These are phyloP conservation scores for Typha latifolia DNA, from an alignment of 176 grass and related monocot species.

Conservation along the genomic window DNA sequence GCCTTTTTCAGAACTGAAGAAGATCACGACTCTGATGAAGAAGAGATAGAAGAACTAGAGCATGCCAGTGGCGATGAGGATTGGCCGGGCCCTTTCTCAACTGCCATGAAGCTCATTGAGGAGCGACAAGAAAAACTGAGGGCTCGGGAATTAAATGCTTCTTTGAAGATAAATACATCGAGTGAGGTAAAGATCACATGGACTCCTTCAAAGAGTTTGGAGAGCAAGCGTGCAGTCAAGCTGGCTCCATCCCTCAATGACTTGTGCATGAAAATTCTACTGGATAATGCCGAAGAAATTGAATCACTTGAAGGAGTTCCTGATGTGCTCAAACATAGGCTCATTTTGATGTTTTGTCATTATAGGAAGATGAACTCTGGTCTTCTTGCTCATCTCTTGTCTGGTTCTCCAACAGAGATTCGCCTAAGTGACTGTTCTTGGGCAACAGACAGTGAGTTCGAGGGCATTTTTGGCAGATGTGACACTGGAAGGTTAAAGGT, in stretches of 20 bases:
- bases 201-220: conserved; percentile 44
- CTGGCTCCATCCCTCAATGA: conserved; percentile 39
- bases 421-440: conserved; percentile 77
- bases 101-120: conserved; percentile 63
- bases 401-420: conserved; percentile 40
- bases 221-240: background rate
- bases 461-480: conserved; percentile 48
- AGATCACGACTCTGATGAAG: conserved; percentile 32
- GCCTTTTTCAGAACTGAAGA: conserved; percentile 73
- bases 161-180: conserved; percentile 18
- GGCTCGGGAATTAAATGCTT: conserved; percentile 43
- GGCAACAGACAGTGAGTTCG: conserved; percentile 58
- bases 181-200: conserved; percentile 39
- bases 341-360: conserved; percentile 46
- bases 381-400: conserved; percentile 50
- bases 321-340: conserved; percentile 49
- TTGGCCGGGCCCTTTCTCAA: conserved; percentile 84
- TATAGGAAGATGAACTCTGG: conserved; percentile 68
- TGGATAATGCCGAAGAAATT: conserved; percentile 58
- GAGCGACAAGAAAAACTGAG: conserved; percentile 50
- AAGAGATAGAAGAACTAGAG: conserved; percentile 29
- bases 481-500: conserved; percentile 49
- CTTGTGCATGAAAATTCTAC: conserved; percentile 49
- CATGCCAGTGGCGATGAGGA: conserved; percentile 37
- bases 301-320: conserved; percentile 74